Percentiles rank a stretch among this genome's conserved stretches.
Evolutionary conservation across 306 rosid species (phyloP).

Genomic region (Herpetospermum pedunculosum): DNA sequence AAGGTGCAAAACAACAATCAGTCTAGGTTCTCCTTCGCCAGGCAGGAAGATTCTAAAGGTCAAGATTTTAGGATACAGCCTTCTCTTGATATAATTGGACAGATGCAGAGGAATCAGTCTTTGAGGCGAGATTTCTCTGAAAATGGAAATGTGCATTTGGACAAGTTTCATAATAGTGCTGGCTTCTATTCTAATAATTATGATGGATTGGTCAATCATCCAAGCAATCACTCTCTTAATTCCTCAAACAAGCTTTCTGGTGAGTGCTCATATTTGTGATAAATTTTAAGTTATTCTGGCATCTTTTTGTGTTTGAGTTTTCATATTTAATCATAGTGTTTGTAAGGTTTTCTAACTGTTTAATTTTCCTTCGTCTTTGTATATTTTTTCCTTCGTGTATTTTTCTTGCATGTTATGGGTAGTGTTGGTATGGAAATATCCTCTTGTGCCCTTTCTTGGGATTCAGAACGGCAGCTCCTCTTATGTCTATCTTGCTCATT

Average conservation of each 20-base stretch:
- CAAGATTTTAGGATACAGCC: constrained; percentile 38
- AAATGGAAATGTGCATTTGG: constrained; percentile 32
- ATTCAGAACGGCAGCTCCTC: too few species aligned
- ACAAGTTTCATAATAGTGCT: constrained; percentile 36
- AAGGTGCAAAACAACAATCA: constrained; percentile 62
- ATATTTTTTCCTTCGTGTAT: neutral
- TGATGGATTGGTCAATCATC: constrained; percentile 40
- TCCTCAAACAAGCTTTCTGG: constrained; percentile 51
- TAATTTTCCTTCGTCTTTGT: neutral
- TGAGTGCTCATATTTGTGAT: constrained; percentile 24
- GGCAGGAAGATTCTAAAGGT: constrained; percentile 57
- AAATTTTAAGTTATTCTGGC: neutral
- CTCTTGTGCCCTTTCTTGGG: neutral
- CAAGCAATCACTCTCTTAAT: constrained; percentile 22
- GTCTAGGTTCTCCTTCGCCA: constrained; percentile 84
- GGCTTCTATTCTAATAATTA: constrained; percentile 32
- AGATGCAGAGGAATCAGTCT: constrained; percentile 29
- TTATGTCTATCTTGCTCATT: neutral
- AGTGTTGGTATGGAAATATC: neutral
- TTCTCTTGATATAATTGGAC: constrained; percentile 31
- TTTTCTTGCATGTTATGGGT: neutral
- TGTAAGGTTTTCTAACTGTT: neutral
- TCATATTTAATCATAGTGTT: neutral
- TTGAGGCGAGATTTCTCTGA: constrained; percentile 37
- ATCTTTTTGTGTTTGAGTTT: neutral